Base-by-base conservation (phyloP, 495 filamentous ascomycete species). In the Tetracladium setigerum region DNA sequence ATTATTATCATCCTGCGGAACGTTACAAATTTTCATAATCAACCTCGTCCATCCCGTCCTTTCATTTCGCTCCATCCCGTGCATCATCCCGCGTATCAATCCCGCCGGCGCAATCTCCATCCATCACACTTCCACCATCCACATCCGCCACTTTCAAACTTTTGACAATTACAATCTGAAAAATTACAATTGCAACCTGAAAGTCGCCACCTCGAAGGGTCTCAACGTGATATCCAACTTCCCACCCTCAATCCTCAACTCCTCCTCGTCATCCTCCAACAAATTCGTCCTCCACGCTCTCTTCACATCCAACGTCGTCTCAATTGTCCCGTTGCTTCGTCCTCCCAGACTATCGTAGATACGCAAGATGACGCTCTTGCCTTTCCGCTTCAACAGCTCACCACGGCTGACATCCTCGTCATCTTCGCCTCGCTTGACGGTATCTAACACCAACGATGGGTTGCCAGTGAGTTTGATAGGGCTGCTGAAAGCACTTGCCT, bases 311-410 rank as follows among this genome's bases (percentile, higher is more conserved):
- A 91, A 72, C 7, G 62, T 68, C 4, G 82, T 84, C 33, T 67
- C 64, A 46, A 95, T 74, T 3, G 64, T 73, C 0, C 81, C 90
- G 36, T 79, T 76, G 37, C 78, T 77, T 57, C 77, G 78, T 3
- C 91, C 92, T 32, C 92, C 92, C n/a, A 98, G 71, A 51, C 84
- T 86, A 61, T 98, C 92, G 58, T 94, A 98, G 10, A 95, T 68
- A 1, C 92, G 76, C 34, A 95, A 24, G 42, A 98, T 78, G 17
- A 97, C 72, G 59, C 87, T 92, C 59, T 71, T 72, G 10, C 89
- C 90, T 53, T 77, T 74, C 46, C 84, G 75, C 31, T 65, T 69
- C 9, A 81, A 73, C 31, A 95, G 60, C n/a, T 82, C 83, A 24
- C 79, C 84, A 3, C 73, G 66, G 19, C 79, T 84, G 13, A 95